Conservation (phyloP, 2,329 filamentous ascomycete genomes). For the Aspergillus ochraceus region DNA sequence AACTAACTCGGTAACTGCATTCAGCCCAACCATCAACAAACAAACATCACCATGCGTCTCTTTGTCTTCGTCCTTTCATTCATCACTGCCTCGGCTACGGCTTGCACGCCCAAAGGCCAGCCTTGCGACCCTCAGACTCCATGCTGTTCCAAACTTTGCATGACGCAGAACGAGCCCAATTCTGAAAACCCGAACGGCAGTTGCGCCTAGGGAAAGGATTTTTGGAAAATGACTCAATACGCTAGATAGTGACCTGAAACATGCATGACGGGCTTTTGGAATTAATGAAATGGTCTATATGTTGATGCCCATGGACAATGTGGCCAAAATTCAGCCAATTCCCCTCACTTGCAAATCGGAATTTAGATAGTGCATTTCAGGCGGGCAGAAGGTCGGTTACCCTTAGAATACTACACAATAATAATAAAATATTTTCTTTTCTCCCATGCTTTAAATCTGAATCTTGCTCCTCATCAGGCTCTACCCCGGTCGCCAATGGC, state of each 20-base stretch:
- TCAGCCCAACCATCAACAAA: background rate
- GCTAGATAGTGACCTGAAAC: background rate
- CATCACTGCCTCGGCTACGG: background rate
- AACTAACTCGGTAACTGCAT: background rate
- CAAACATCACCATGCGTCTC: background rate
- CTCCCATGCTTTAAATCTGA: too few species aligned
- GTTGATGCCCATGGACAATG: too few species aligned
- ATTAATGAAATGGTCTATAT: too few species aligned
- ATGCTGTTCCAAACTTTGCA: background rate
- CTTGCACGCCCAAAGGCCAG: background rate
- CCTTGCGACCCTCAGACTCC: background rate
- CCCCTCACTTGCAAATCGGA: too few species aligned
- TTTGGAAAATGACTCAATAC: fast-evolving
- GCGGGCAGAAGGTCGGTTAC: too few species aligned
- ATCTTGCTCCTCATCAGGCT: too few species aligned
- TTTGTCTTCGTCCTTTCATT: background rate
- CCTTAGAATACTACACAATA: too few species aligned
- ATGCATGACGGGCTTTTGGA: too few species aligned
- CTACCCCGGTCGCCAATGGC: too few species aligned
- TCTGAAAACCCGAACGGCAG: background rate
- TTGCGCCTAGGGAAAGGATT: background rate
- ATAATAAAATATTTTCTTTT: too few species aligned
- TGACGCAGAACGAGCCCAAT: background rate
- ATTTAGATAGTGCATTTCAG: too few species aligned
- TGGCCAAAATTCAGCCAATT: too few species aligned